Evolutionary conservation across 805 yeast species (phyloP).

Genomic region (Myxozyma kluyveri): DNA sequence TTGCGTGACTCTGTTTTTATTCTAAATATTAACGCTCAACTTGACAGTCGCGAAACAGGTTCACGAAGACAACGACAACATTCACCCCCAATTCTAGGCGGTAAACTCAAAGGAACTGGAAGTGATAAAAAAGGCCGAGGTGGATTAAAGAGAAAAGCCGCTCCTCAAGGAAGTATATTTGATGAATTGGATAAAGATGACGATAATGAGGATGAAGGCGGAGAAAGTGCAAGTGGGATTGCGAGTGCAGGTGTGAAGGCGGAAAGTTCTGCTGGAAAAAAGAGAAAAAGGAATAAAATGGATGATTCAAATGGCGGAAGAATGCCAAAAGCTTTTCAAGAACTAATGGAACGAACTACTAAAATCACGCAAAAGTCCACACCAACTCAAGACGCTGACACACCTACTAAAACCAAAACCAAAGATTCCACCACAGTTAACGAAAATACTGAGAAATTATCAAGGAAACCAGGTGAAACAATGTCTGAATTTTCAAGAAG

Average conservation of each 20-base stretch:
- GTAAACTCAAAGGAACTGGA: background rate
- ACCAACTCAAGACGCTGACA: constrained; percentile 13
- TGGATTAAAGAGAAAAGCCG: background rate
- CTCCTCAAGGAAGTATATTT: background rate
- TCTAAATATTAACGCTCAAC: too few species aligned
- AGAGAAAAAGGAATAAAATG: constrained; percentile 19
- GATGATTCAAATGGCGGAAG: constrained; percentile 32
- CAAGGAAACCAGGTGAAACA: constrained; percentile 39
- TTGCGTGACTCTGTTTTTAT: too few species aligned
- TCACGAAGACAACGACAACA: constrained; percentile 15
- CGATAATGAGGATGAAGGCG: background rate
- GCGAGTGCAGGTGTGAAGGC: background rate
- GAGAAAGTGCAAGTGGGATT: background rate
- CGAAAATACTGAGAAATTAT: constrained; percentile 19
- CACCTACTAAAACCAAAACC: constrained; percentile 9
- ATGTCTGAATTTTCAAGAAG: constrained; percentile 40
- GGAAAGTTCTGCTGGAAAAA: constrained; percentile 21
- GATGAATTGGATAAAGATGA: background rate
- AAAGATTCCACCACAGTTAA: constrained; percentile 8
- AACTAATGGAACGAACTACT: constrained; percentile 33
- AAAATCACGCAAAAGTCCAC: constrained; percentile 4
- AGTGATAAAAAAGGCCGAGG: background rate
- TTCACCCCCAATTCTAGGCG: constrained; percentile 16
- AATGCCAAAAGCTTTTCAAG: constrained; percentile 38
- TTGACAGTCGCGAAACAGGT: too few species aligned